phyloP scores from a whole-genome alignment of 208 protist species.

The Leishmania tropica region DNA sequence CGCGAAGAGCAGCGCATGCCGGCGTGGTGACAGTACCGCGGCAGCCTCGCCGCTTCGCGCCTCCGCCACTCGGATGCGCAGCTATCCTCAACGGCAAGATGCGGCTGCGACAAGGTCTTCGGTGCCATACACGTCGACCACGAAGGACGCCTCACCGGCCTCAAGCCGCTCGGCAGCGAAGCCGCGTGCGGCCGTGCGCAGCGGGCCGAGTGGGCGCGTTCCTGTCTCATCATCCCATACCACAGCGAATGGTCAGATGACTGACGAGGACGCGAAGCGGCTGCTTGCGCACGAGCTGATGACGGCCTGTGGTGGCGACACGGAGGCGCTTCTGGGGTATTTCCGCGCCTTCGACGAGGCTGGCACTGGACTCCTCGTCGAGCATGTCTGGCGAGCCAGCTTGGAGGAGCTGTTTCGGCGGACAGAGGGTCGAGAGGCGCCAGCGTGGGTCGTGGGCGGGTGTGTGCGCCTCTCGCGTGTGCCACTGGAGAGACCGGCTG shows the following conservation, averaged over 20 bases:
- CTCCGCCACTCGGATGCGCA: background rate
- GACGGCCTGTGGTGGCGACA: conserved; percentile 35
- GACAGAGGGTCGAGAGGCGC: conserved; percentile 7
- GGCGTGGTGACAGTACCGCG: background rate
- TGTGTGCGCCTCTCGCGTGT: conserved; percentile 42
- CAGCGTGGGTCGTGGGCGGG: conserved; percentile 51
- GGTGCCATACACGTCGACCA: background rate
- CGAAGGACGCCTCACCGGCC: background rate
- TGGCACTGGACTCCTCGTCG: conserved; percentile 42
- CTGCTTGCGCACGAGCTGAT: conserved; percentile 36
- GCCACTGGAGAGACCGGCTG: conserved; percentile 21
- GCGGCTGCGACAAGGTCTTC: background rate
- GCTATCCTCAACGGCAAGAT: background rate
- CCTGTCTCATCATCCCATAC: background rate
- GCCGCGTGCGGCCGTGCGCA: background rate
- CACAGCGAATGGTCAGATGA: background rate
- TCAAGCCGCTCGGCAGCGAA: background rate
- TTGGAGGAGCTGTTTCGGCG: conserved; percentile 39
- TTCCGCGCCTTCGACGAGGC: conserved; percentile 45
- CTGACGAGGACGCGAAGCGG: conserved; percentile 1
- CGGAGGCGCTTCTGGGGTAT: conserved; percentile 31
- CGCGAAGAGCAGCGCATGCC: background rate
- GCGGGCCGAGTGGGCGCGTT: background rate
- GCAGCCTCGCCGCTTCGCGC: background rate
- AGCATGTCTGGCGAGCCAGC: conserved; percentile 36